These are phyloP conservation scores for Dimargaris verticillata DNA, from an alignment of 192 early-diverging fungal genomes.

Conservation along the genomic window DNA sequence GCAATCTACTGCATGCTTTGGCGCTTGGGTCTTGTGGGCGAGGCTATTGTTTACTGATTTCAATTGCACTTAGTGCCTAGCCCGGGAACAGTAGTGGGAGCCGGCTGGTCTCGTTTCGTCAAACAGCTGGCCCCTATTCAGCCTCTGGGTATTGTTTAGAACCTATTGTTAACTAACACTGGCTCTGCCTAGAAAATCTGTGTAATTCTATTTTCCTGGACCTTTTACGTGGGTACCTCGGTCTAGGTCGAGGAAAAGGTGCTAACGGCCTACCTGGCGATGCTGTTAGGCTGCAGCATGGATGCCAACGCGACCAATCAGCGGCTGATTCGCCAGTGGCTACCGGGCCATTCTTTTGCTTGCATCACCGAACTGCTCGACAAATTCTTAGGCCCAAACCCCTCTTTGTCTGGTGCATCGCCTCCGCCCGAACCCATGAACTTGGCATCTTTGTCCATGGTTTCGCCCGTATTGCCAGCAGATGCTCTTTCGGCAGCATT, in stretches of 20 bases:
- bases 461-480: neutral
- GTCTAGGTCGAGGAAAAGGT: neutral
- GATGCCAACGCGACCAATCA: constrained; percentile 3
- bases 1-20: no score
- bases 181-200: neutral
- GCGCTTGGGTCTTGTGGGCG: no score
- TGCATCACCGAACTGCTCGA: neutral
- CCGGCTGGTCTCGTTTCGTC: no score
- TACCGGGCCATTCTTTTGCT: constrained; percentile 1
- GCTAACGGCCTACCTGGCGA: neutral
- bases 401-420: neutral
- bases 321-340: neutral
- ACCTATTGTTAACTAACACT: no score
- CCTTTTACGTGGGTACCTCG: no score
- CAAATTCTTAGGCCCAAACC: neutral
- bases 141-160: no score
- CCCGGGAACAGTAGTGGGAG: no score
- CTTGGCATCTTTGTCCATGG: neutral
- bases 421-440: neutral
- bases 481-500: neutral
- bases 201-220: neutral
- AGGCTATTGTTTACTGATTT: no score
- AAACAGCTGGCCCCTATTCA: no score
- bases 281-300: constrained; percentile 6
- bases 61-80: no score